Conservation (phyloP, 306 rosid genomes). For the Malus sylvestris region DNA sequence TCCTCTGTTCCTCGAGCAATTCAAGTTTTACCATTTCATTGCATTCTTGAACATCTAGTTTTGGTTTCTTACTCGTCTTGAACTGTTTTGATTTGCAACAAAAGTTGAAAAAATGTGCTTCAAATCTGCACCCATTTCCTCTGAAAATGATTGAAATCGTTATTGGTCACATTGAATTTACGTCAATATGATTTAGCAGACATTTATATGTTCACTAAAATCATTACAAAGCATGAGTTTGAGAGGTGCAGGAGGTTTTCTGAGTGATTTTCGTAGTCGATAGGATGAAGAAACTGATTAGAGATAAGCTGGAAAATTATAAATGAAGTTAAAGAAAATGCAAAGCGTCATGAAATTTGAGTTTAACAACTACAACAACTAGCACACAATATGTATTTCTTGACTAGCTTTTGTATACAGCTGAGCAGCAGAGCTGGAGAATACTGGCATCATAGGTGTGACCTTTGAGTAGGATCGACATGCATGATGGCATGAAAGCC, state of each 20-base stretch:
- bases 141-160: not conserved
- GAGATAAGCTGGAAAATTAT: not conserved
- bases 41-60: not conserved
- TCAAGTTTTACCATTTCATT: not conserved
- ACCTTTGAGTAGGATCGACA: conserved; percentile 38
- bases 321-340: not conserved
- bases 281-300: not conserved
- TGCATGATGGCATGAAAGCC: conserved; percentile 21
- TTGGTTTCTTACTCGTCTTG: not conserved
- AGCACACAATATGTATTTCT: conserved; percentile 19
- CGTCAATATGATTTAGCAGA: too few species aligned
- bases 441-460: conserved; percentile 33
- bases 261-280: not conserved
- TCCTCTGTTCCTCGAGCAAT: not conserved
- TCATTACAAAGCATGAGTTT: not conserved
- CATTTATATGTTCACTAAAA: too few species aligned
- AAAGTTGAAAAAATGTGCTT: not conserved
- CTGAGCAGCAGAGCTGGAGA: not conserved
- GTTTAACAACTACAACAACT: conserved; percentile 25
- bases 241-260: not conserved
- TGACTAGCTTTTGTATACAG: not conserved
- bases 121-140: too few species aligned
- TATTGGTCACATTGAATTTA: too few species aligned
- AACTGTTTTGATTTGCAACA: not conserved
- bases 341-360: conserved; percentile 32